Evolutionary conservation across 176 grass and related monocot genomes (phyloP).

Genomic region (Eremochloa ophiuroides): DNA sequence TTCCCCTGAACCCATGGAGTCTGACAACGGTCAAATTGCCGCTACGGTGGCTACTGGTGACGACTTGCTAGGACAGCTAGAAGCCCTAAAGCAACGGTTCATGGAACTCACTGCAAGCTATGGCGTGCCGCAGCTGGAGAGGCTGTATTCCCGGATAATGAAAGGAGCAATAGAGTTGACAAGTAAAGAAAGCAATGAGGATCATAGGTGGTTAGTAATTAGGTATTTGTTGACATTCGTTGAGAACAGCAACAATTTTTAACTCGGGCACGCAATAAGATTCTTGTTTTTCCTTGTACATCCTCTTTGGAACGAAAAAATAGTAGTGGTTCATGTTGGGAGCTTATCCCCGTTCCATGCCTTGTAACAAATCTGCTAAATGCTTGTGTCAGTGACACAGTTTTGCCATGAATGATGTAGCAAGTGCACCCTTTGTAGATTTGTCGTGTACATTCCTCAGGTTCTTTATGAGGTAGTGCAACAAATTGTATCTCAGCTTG

Average conservation of each 20-base stretch:
- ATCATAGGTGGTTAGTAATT: conserved; percentile 66
- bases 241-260: conserved; percentile 86
- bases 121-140: conserved; percentile 82
- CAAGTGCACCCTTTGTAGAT: neutral
- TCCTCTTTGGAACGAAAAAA: conserved; percentile 31
- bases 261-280: conserved; percentile 1
- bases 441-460: neutral
- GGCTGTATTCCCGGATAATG: conserved; percentile 70
- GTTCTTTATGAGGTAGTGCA: no score
- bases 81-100: conserved; percentile 49
- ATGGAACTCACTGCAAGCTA: conserved; percentile 59
- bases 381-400: conserved; percentile 24
- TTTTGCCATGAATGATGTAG: conserved; percentile 35
- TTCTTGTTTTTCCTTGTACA: conserved; percentile 51
- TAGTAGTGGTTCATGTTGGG: conserved; percentile 15
- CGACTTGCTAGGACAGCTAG: conserved; percentile 44
- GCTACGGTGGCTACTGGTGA: neutral
- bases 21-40: conserved; percentile 21
- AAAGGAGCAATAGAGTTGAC: conserved; percentile 50
- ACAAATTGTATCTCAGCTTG: no score
- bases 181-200: conserved; percentile 48
- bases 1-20: conserved; percentile 30
- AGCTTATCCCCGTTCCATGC: neutral
- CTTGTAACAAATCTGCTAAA: conserved; percentile 30
- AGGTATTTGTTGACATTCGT: conserved; percentile 86